phyloP scores from a whole-genome alignment of 2,329 filamentous ascomycete genomes.

The Colletotrichum gloeosporioides region DNA sequence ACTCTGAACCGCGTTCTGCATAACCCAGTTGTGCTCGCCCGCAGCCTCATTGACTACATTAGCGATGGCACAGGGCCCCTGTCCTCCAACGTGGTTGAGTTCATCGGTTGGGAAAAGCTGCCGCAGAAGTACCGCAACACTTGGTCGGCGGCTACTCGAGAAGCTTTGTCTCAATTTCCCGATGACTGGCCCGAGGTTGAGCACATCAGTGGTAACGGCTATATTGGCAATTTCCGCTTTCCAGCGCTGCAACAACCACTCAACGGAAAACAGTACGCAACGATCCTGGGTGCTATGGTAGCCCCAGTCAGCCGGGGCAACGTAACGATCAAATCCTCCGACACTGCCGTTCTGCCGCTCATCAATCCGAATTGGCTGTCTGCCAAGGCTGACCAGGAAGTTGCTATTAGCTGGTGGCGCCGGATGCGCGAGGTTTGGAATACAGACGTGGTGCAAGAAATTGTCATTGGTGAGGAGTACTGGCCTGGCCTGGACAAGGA shows the following conservation, averaged over 20 bases:
- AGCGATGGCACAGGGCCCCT: not conserved
- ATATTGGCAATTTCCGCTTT: slow-evolving; percentile 20
- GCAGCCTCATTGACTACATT: not conserved
- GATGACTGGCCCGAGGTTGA: not conserved
- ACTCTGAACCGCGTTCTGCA: not conserved
- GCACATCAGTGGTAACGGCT: slow-evolving; percentile 16
- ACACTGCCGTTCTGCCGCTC: slow-evolving; percentile 41
- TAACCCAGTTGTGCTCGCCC: not conserved
- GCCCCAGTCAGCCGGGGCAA: slow-evolving; percentile 48
- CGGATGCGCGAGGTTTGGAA: slow-evolving; percentile 43
- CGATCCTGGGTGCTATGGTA: slow-evolving; percentile 32
- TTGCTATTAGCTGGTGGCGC: slow-evolving; percentile 47
- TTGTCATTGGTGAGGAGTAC: slow-evolving; percentile 37
- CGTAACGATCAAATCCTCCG: slow-evolving; percentile 42
- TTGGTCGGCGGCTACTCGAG: not conserved
- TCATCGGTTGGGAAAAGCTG: slow-evolving; percentile 27
- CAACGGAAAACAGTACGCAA: slow-evolving; percentile 25
- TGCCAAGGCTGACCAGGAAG: slow-evolving; percentile 45
- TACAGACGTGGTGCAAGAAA: slow-evolving; percentile 28
- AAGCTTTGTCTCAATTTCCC: not conserved
- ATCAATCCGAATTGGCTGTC: slow-evolving; percentile 53
- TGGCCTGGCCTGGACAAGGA: slow-evolving; percentile 41
- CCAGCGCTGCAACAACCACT: not conserved
- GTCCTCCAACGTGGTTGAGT: slow-evolving; percentile 2
- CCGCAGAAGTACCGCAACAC: not conserved